Percentiles rank a stretch among this genome's conserved stretches.
phyloP scores from a whole-genome alignment of 768 basidiomycete species.

The Albatrellus ellisii region DNA sequence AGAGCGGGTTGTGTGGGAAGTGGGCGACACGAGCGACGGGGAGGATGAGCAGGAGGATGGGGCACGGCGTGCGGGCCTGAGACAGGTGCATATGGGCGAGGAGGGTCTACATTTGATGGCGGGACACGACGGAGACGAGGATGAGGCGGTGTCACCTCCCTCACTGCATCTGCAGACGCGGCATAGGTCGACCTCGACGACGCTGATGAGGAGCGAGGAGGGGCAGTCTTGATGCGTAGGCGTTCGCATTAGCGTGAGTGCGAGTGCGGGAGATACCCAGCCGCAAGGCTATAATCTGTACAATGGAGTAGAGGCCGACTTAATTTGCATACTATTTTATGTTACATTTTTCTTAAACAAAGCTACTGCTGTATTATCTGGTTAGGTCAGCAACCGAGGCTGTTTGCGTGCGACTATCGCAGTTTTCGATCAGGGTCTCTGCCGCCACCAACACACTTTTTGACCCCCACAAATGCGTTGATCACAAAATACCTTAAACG shows the following conservation, averaged over 20 bases:
- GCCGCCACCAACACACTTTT: too few species aligned
- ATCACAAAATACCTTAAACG: too few species aligned
- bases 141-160: constrained; percentile 10
- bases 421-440: too few species aligned
- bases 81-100: constrained; percentile 3
- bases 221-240: constrained; percentile 5
- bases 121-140: constrained; percentile 20
- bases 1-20: constrained; percentile 47
- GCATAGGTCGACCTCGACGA: constrained; percentile 11
- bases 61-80: constrained; percentile 12
- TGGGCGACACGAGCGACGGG: constrained; percentile 62
- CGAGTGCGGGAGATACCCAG: neutral
- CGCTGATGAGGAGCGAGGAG: neutral
- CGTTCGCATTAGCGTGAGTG: too few species aligned
- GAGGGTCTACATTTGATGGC: constrained; percentile 33
- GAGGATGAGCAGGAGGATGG: constrained; percentile 34
- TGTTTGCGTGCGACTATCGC: too few species aligned
- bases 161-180: constrained; percentile 11
- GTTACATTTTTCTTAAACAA: too few species aligned
- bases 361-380: too few species aligned
- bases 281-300: too few species aligned
- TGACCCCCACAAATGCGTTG: too few species aligned
- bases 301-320: too few species aligned
- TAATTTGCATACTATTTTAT: too few species aligned
- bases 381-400: too few species aligned